Evolutionary conservation across 225 moss, liverwort and hornwort species (phyloP).

Genomic region (Antitrichia curtipendula): DNA sequence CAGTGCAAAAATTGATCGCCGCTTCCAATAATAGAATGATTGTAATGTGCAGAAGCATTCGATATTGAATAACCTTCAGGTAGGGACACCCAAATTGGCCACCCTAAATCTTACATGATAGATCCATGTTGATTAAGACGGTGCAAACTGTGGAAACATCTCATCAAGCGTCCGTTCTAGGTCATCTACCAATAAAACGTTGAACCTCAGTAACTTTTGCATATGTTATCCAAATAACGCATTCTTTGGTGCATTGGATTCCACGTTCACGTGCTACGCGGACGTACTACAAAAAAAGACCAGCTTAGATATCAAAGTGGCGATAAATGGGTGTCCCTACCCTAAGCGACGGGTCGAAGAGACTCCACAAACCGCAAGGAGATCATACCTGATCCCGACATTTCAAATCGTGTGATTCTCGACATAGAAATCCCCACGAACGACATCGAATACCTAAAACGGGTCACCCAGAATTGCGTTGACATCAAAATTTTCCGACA

Average conservation of each 20-base stretch:
- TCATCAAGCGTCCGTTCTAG: not conserved
- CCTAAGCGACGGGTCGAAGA: not conserved
- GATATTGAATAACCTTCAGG: not conserved
- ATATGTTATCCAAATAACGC: not conserved
- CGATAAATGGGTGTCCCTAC: not conserved
- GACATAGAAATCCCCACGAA: not conserved
- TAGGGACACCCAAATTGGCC: not conserved
- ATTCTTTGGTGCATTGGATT: not conserved
- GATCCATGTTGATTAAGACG: not conserved
- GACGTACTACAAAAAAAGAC: not conserved
- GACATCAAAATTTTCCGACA: not conserved
- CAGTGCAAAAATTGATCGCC: not conserved
- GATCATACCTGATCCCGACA: not conserved
- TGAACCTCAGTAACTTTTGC: not conserved
- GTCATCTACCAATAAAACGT: not conserved
- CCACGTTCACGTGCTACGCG: not conserved
- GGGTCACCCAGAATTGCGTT: not conserved
- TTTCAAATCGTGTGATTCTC: not conserved
- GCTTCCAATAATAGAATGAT: not conserved
- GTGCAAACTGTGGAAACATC: not conserved
- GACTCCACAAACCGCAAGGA: not conserved
- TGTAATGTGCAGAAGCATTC: not conserved
- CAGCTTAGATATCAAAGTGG: not conserved
- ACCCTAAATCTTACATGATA: not conserved
- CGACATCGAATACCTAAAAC: not conserved